Evolutionary conservation across 768 basidiomycete species (phyloP), one percentile per base, ranked within the genome.

Genomic region (Xerocomellus chrysenteron): DNA sequence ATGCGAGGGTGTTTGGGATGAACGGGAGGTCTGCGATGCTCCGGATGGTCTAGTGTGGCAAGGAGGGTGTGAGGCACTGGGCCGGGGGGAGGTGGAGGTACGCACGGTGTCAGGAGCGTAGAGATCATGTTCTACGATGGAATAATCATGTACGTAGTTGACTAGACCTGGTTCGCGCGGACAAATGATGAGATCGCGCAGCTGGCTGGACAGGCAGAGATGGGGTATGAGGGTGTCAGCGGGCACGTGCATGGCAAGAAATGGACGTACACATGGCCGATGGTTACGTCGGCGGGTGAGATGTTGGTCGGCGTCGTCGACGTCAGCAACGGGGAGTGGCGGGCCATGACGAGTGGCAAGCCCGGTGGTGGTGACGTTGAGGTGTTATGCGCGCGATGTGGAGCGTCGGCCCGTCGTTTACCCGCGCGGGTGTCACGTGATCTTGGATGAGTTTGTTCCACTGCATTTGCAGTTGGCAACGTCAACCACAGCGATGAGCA

Each of bases 131-230:
- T 89, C 86, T 24, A 85, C 72, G 50, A 90, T 83, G 28, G 78
- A 75, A 36, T 70, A 65, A 10, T 68, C 68, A 26, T 80, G 80
- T 3, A 87, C 75, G 61, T 87, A 90, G 69, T 83, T 85, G 37
- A 90, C 80, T 6, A 85, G 66, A 3, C 88, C 87, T 13, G 79
- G 74, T 59, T 85, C 81, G 6, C 82, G 76, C 1, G 89, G 90
- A 69, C 88, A 90, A 56, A 88, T 81, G 48, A 92, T 72, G 47
- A 93, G 82, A 74, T 93, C 90, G 36, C 90, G 81, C 30, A 93
- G 75, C 73, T 93, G 90, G 28, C 88, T 89, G 70, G 43, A 56
- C 26, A 41, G 26, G 54, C 14, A 50, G 36, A 43, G 19, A 47
- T 40, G 30, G 54, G 37, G 56, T 55, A 67, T 53, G 46, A 36